A percentile compares a stretch with the other conserved stretches of the same genome.
phyloP scores from a whole-genome alignment of 2,329 filamentous ascomycete species.

The Aspergillus ochraceoroseus region DNA sequence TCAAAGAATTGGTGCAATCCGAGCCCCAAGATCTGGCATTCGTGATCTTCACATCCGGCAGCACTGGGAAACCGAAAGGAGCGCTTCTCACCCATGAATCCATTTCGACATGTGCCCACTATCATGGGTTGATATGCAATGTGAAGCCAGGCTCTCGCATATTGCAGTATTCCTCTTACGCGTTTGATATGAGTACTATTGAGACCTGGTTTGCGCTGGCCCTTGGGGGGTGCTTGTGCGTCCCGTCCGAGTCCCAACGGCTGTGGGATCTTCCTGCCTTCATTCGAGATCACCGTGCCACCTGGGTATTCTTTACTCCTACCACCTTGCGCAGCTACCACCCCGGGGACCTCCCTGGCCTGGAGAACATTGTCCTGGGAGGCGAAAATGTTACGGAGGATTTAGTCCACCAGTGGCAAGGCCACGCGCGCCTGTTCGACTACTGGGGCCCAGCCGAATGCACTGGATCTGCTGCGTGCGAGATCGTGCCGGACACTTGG shows the following conservation, averaged over 20 bases:
- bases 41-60: conserved; percentile 41
- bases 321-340: background rate
- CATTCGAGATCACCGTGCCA: conserved; percentile 46
- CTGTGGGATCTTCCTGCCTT: too few species aligned
- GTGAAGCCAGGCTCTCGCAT: conserved; percentile 41
- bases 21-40: background rate
- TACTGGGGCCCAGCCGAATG: conserved; percentile 3
- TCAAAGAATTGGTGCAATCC: too few species aligned
- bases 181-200: conserved; percentile 46
- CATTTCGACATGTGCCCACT: background rate
- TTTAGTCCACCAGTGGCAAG: background rate
- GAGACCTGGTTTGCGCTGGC: conserved; percentile 50
- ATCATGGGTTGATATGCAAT: background rate
- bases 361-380: too few species aligned
- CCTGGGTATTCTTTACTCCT: conserved; percentile 16
- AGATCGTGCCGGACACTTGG: background rate
- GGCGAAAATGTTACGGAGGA: too few species aligned
- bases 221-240: conserved; percentile 51
- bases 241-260: conserved; percentile 45
- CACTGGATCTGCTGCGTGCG: too few species aligned
- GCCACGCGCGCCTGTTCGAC: background rate
- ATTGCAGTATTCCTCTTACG: conserved; percentile 49
- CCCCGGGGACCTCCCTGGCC: background rate
- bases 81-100: conserved; percentile 25
- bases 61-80: conserved; percentile 43